phyloP scores from a whole-genome alignment of 2,329 filamentous ascomycete species.

The Cryphonectria parasitica region DNA sequence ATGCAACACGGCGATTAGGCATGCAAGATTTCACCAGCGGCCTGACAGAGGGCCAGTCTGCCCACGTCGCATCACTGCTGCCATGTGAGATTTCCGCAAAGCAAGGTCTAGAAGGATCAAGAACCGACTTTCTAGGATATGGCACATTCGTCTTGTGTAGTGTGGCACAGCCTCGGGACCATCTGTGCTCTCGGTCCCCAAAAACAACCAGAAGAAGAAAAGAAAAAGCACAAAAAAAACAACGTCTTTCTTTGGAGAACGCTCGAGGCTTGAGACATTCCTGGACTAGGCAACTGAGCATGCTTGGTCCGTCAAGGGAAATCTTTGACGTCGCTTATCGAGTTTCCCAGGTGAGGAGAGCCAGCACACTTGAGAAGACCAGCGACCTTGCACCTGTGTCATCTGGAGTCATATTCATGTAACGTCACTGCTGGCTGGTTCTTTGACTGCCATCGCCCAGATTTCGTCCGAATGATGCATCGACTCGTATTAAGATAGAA shows the following conservation, averaged over 20 bases:
- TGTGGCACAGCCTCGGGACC: not conserved
- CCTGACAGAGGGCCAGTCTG: not conserved
- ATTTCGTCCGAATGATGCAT: not conserved
- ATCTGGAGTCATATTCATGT: not conserved
- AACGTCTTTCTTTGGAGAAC: not conserved
- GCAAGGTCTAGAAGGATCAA: not conserved
- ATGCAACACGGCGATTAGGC: conserved; percentile 1
- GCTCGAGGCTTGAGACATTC: not conserved
- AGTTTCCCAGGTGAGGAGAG: not conserved
- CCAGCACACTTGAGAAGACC: not conserved
- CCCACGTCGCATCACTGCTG: not conserved
- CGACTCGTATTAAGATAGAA: not conserved
- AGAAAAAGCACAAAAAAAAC: too few relatives aligned
- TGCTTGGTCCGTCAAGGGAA: not conserved
- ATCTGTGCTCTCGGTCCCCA: not conserved
- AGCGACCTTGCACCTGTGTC: not conserved
- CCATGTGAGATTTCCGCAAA: not conserved
- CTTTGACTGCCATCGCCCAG: not conserved
- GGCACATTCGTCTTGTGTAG: not conserved
- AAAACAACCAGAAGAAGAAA: too few relatives aligned
- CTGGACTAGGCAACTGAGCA: not conserved
- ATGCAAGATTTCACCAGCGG: not conserved
- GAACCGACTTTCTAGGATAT: not conserved
- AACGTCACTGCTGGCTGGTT: conserved; percentile 2
- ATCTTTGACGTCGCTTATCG: not conserved